These are phyloP conservation scores for Phialophora macrospora DNA, from an alignment of 2,329 filamentous ascomycete species.

Conservation along the genomic window DNA sequence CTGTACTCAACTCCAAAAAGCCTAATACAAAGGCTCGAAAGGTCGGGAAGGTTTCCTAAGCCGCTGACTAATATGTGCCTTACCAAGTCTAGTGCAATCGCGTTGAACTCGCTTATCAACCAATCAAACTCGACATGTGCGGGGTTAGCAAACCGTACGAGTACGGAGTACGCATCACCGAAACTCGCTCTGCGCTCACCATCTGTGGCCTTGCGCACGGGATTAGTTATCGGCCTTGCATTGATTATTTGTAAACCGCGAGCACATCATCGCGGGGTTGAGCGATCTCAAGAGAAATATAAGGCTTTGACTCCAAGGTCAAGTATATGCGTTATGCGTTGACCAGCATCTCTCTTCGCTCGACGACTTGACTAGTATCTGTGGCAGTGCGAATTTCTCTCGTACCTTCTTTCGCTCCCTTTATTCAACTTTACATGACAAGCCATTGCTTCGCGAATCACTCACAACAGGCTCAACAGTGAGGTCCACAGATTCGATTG, in stretches of 20 bases:
- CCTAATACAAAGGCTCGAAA: background rate
- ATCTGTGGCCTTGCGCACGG: conserved; percentile 1
- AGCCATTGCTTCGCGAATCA: background rate
- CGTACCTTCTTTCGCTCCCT: background rate
- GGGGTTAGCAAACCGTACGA: background rate
- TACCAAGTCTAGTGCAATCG: background rate
- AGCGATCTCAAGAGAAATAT: conserved; percentile 15
- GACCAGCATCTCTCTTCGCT: background rate
- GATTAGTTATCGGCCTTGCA: conserved; percentile 31
- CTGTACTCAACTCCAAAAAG: background rate
- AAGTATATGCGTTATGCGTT: conserved; percentile 1
- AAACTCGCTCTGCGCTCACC: background rate
- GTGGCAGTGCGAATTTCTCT: background rate
- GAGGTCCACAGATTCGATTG: conserved; percentile 19
- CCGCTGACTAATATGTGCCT: background rate
- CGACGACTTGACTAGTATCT: background rate
- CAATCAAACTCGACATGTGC: background rate
- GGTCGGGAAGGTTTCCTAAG: too few species aligned
- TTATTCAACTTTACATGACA: conserved; percentile 4
- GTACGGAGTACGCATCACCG: background rate
- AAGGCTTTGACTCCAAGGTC: background rate
- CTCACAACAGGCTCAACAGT: conserved; percentile 24
- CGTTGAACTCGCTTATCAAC: background rate
- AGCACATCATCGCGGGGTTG: conserved; percentile 35
- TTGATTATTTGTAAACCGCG: conserved; percentile 33